Evolutionary conservation across 345 rosid species (phyloP), one percentile per base, ranked within the genome.

Genomic region (Gossypium ekmanianum): DNA sequence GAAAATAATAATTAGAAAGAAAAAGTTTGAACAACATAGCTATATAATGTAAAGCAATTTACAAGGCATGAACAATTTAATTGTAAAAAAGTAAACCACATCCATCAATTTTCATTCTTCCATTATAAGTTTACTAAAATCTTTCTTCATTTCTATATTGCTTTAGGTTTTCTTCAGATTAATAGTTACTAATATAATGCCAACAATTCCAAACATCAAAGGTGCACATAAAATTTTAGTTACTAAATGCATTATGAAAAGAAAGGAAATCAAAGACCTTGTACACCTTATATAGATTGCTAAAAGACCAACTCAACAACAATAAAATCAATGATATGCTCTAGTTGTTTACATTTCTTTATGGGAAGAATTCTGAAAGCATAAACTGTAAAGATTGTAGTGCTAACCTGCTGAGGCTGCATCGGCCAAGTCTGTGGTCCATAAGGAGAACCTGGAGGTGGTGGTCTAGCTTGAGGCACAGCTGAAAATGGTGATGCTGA

Each of bases 361-460:
- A 11, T 13, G 62, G 41, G 69, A 62, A 74, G 68, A 62, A 27
- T 7, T 43, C 34, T 74, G 13, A 76, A 58, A 59, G 34, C 22
- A 76, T 11, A 74, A 72, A 74, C 56, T n/a, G 17, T 75, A 66
- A 81, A 62, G 74, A 4, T 44, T 9, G 45, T 52, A 44, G 69
- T 41, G 18, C 62, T 70, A 74, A 91, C 90, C 82, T 83, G 83
- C 71, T 76, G 86, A n/a, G 81, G 66, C 70, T 85, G 88, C 84
- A 81, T 76, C 54, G 81, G 80, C 85, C 83, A 83, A 55, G 90
- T 61, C 75, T 88, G 95, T 78, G 86, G 81, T 66, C 90, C 92
- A 81, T 84, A 94, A 69, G 97, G 90, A 68, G 83, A 80, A 80
- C 79, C 84, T 39, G 84, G 52, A 17, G 89, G 82, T 13, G 85